phyloP scores from a whole-genome alignment of 1,139 yeast genomes.

The Geotrichum klebahnii region DNA sequence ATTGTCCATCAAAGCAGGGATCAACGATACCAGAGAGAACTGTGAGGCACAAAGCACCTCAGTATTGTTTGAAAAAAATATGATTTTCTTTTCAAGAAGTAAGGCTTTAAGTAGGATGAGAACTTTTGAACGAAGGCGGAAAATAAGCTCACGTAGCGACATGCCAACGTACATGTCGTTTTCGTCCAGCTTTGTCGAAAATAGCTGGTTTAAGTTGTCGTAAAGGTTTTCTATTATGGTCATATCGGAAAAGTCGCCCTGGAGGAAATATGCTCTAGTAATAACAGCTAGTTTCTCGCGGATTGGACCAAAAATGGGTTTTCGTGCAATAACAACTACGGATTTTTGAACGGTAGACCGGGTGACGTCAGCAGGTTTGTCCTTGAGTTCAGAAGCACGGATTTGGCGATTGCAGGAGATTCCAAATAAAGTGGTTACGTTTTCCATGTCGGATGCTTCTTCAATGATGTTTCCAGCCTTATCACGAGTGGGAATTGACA shows the following conservation, averaged over 20 bases:
- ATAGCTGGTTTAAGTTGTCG: constrained; percentile 59
- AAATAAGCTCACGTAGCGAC: constrained; percentile 61
- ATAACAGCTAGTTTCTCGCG: constrained; percentile 87
- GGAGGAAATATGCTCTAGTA: constrained; percentile 80
- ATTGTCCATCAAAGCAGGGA: constrained; percentile 72
- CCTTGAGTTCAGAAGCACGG: constrained; percentile 55
- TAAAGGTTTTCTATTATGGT: constrained; percentile 65
- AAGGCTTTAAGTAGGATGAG: constrained; percentile 71
- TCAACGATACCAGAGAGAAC: constrained; percentile 59
- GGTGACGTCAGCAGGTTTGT: constrained; percentile 63
- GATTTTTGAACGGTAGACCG: constrained; percentile 90
- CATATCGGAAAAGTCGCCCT: constrained; percentile 68
- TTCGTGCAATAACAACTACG: constrained; percentile 77
- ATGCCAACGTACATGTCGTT: constrained; percentile 69
- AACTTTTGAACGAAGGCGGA: constrained; percentile 55
- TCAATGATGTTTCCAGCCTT: constrained; percentile 36
- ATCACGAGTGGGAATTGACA: constrained; percentile 42
- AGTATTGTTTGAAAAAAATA: constrained; percentile 72
- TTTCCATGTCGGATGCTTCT: constrained; percentile 40
- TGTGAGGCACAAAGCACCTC: constrained; percentile 74
- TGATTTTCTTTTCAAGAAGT: constrained; percentile 64
- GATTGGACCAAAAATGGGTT: constrained; percentile 80
- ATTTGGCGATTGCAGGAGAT: constrained; percentile 90
- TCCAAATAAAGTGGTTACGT: constrained; percentile 76
- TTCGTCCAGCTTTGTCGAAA: constrained; percentile 43